Percentiles rank a stretch among this genome's conserved stretches.
These are phyloP conservation scores for Candolleomyces aberdarensis DNA, from an alignment of 768 basidiomycete species.

Conservation along the genomic window DNA sequence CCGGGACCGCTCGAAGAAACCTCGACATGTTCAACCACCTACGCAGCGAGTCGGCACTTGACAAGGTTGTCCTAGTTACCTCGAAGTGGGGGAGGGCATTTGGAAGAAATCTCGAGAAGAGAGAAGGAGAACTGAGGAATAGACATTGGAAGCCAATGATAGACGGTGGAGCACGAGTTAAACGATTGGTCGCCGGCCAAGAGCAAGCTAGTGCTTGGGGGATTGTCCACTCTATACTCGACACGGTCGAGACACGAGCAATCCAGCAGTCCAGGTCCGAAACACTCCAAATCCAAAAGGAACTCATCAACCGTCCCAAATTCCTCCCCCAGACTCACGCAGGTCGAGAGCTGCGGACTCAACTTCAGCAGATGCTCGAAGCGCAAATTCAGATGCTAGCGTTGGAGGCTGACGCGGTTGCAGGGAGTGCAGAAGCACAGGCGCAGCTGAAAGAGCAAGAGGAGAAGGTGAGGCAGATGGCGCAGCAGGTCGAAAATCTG, in stretches of 20 bases:
- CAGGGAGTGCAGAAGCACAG: background rate
- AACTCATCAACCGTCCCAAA: background rate
- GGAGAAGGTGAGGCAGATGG: too few species aligned
- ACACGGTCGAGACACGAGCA: background rate
- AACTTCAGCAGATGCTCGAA: constrained; percentile 26
- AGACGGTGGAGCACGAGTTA: background rate
- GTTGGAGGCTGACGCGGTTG: background rate
- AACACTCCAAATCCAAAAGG: background rate
- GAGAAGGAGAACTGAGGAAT: background rate
- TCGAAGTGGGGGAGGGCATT: background rate
- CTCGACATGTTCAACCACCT: constrained; percentile 24
- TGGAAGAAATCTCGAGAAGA: background rate
- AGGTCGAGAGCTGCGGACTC: background rate
- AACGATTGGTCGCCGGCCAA: background rate
- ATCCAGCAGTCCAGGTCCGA: too few species aligned
- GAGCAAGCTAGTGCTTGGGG: background rate
- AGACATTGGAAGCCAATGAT: background rate
- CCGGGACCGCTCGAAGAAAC: constrained; percentile 24
- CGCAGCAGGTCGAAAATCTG: too few species aligned
- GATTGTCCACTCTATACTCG: background rate
- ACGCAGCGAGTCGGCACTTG: constrained; percentile 16
- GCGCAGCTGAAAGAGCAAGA: too few species aligned
- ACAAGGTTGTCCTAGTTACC: background rate
- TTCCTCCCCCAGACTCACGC: background rate
- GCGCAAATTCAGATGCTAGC: background rate